Base-by-base conservation (phyloP, 192 early-diverging fungal species). In the Funneliformis mosseae region DNA sequence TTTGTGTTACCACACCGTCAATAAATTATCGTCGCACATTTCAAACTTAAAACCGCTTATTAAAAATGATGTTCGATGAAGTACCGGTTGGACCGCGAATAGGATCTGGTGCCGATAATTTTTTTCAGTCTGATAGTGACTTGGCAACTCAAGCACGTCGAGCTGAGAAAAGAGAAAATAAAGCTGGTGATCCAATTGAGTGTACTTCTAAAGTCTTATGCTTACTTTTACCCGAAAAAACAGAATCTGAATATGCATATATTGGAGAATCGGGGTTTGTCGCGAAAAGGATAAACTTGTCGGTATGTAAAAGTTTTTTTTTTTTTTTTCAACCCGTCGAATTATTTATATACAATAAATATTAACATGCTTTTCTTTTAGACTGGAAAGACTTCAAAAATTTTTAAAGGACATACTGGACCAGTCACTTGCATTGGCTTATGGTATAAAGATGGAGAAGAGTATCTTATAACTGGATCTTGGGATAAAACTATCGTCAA, bases 401-500 rank as follows among this genome's bases (percentile, higher is more conserved):
- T 87, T 3, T 92, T 85, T 74, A 89, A 90, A 50, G 91, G 91
- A 28, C 94, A 95, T 73, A 80, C 80, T 8, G 94, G 93, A 21
- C 94, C 94, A 11, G 91, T 92, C 21, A 95, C 94, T 12, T 86
- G 88, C 8, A 83, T 94, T 21, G 90, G 87, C 0, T 80, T 91
- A 42, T 85, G 90, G 64, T 77, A 83, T 46, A 80, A 82, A 3
- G 70, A 80, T 16, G 90, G 87, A 33, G 89, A 86, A 8, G 85
- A 87, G 55, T 91, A 88, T 46, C 84, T 97, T 25, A 89, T 95
- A 70, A 97, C 95, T 1, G 95, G 94, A 27, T 97, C 97, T 9
- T 99, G 97, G 97, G 97, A 99, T 85, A 97, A 96, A 84, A 92
- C 92, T 0, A 84, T 96, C 75, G 91, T 85, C 60, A 89, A 95